phyloP scores from a whole-genome alignment of 176 grass and related monocot species.

The Aegilops tauschii region DNA sequence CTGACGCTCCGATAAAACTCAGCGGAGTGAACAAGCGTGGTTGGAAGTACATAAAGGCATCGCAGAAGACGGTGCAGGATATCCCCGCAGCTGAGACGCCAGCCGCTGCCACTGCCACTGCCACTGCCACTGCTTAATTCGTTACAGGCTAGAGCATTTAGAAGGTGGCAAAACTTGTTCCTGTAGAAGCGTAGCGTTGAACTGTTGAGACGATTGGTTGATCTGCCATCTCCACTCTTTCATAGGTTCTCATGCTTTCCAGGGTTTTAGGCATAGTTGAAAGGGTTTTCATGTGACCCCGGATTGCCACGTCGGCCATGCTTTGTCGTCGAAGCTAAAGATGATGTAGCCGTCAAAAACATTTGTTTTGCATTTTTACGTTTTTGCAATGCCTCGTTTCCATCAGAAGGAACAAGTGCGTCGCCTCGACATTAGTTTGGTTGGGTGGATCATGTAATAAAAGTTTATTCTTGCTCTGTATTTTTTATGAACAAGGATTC shows the following conservation, averaged over 20 bases:
- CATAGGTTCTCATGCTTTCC: neutral
- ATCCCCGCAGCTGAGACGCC: constrained; percentile 26
- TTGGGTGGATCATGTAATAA: neutral
- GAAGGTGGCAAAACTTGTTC: neutral
- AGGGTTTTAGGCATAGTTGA: neutral
- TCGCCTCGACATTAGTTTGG: neutral
- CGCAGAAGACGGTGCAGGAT: constrained; percentile 46
- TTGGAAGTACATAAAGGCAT: constrained; percentile 74
- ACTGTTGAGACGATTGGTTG: neutral
- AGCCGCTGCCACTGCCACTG: neutral
- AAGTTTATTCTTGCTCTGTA: too few species aligned
- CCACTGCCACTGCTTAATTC: constrained; percentile 15
- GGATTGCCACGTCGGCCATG: neutral
- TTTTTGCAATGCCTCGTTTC: neutral
- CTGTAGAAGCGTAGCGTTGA: neutral
- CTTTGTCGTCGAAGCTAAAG: neutral
- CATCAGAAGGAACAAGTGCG: neutral
- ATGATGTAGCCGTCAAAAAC: neutral
- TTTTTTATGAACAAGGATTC: too few species aligned
- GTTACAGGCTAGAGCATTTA: neutral
- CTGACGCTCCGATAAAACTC: constrained; percentile 49
- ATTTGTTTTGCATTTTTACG: neutral
- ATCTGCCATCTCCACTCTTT: neutral
- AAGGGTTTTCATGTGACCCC: neutral
- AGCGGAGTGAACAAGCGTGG: constrained; percentile 77